These are phyloP conservation scores for Spiraea crenata DNA, from an alignment of 331 rosid species.

Conservation along the genomic window DNA sequence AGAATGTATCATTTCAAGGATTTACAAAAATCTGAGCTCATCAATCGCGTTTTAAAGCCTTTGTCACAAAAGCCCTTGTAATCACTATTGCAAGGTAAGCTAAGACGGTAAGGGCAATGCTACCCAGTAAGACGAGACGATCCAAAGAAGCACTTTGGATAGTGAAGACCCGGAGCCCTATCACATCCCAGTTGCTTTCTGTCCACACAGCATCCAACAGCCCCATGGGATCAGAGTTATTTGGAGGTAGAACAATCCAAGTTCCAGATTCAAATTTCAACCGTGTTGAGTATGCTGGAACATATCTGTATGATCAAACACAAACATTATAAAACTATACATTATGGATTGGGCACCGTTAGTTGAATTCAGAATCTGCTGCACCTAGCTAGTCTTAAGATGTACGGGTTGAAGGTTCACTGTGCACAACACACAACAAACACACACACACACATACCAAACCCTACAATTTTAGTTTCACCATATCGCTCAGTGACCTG, in stretches of 20 bases:
- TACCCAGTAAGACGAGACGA: constrained; percentile 59
- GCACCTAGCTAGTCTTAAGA: background rate
- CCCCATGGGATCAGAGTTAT: constrained; percentile 74
- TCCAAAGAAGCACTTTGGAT: constrained; percentile 60
- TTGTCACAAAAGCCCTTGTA: constrained; percentile 48
- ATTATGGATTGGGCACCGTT: background rate
- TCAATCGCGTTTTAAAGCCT: constrained; percentile 77
- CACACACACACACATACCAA: too few relatives aligned
- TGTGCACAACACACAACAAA: too few relatives aligned
- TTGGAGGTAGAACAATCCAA: constrained; percentile 73
- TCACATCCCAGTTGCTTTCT: constrained; percentile 87
- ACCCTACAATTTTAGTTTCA: too few relatives aligned
- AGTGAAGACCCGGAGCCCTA: constrained; percentile 67
- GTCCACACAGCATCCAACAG: constrained; percentile 79
- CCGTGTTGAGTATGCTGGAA: constrained; percentile 90
- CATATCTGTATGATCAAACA: constrained; percentile 56
- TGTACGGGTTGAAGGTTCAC: too few relatives aligned
- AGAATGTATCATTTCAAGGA: background rate
- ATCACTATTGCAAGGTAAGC: constrained; percentile 60
- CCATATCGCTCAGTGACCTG: too few relatives aligned
- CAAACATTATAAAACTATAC: constrained; percentile 8
- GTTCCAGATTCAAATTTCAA: constrained; percentile 60
- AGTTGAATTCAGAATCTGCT: background rate
- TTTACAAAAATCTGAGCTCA: background rate
- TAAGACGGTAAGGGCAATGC: constrained; percentile 57